Conservation (phyloP, 1,284 basidiomycete species). For the Pseudozyma sp. region DNA sequence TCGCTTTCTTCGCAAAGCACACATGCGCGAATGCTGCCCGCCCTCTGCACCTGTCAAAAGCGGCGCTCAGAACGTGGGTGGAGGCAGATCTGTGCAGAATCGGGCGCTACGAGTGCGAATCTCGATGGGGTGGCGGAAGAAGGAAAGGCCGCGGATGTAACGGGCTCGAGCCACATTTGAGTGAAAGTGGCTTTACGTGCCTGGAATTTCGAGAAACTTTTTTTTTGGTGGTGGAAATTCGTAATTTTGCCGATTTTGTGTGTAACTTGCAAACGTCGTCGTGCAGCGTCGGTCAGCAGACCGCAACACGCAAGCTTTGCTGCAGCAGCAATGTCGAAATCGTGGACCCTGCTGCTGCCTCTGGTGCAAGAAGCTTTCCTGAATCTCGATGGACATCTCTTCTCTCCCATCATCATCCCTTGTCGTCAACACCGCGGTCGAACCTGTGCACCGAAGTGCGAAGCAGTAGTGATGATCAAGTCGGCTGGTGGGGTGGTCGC, state of each 20-base stretch:
- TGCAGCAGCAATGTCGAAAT: no score
- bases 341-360: no score
- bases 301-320: not conserved
- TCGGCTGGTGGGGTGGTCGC: conserved; percentile 34
- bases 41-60: conserved; percentile 10
- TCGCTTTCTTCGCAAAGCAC: conserved; percentile 2
- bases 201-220: conserved; percentile 29
- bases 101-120: not conserved
- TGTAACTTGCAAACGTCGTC: not conserved
- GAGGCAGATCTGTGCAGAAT: conserved; percentile 15
- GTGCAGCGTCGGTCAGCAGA: conserved; percentile 5
- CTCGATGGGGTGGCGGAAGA: conserved; percentile 1
- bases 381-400: conserved; percentile 2
- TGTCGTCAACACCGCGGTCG: conserved; percentile 1
- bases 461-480: conserved; percentile 23
- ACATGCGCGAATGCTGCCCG: no score
- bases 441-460: not conserved
- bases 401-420: not conserved
- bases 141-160: conserved; percentile 19
- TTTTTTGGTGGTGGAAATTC: conserved; percentile 2
- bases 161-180: conserved; percentile 11
- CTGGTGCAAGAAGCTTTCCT: not conserved
- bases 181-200: not conserved
- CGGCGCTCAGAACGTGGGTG: conserved; percentile 28
- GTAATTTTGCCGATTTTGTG: conserved; percentile 1